These are phyloP conservation scores for Flaveria trinervia DNA, from an alignment of 129 eudicot species.

Conservation along the genomic window DNA sequence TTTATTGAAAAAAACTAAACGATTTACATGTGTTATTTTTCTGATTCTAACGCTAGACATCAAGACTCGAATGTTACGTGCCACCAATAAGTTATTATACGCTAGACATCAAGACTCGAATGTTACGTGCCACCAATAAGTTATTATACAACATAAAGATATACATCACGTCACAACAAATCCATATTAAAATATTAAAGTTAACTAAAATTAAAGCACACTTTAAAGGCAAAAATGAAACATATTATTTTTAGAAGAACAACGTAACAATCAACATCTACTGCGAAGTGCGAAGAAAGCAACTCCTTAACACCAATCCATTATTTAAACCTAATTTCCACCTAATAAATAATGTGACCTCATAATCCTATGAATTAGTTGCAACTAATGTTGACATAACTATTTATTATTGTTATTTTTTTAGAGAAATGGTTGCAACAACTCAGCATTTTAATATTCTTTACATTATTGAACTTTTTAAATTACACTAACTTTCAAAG, in stretches of 20 bases:
- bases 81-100: not conserved
- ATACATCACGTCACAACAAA: not conserved
- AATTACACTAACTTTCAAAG: not conserved
- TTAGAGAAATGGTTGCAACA: constrained; percentile 39
- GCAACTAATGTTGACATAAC: constrained; percentile 33
- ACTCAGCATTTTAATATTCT: constrained; percentile 35
- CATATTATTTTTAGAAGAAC: not conserved
- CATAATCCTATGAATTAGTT: constrained; percentile 33
- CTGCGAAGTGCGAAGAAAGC: constrained; percentile 21
- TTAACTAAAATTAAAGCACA: not conserved
- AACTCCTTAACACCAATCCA: constrained; percentile 28
- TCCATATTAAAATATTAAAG: not conserved
- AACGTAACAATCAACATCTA: constrained; percentile 24
- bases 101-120: not conserved
- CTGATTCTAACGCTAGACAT: not conserved
- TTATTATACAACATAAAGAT: not conserved
- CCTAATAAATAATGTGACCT: constrained; percentile 29
- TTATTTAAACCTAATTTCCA: constrained; percentile 38
- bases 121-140: not conserved
- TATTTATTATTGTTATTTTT: not conserved
- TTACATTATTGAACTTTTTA: constrained; percentile 12
- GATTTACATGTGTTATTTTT: not conserved
- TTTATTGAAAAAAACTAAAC: not conserved
- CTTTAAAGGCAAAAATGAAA: not conserved
- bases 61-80: not conserved